Base-by-base conservation (phyloP, 73 alveolate species). In the Paramecium tetraurelia region DNA sequence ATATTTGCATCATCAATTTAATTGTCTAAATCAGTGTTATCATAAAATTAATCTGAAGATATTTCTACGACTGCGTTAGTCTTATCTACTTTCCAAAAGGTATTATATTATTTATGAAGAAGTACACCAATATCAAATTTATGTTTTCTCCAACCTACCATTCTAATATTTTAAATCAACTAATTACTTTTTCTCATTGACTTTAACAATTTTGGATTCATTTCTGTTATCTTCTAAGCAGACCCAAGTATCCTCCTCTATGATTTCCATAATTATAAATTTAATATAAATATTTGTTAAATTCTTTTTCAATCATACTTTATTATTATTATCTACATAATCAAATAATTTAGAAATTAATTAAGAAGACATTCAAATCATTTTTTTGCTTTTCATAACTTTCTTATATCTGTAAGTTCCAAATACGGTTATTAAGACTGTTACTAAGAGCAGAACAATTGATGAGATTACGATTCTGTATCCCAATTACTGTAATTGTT, bases 101-200 rank as follows among this genome's bases (percentile, higher is more conserved):
- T 72, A 72, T 72, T 72, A 38, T 72, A 72, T 16, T 72, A 8
- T 72, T 72, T 72, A 20, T 72, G 59, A 72, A 72, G 57, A 33
- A 72, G 7, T 7, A 36, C 86, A 35, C 59, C 57, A 72, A 72
- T 20, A 72, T 72, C 86, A 72, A 72, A 72, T 72, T 72, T 72
- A 14, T 72, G 59, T 40, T 72, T 72, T 72, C 86, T 72, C 86
- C 86, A 72, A 72, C 8, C n/a, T 35, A 72, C 35, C 33, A 40
- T 72, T 72, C 86, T 72, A 33, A 27, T 63, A 63, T 27, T 63
- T 63, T 22, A 22, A 7, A 9, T 14, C n/a, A 22, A 48, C 2
- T 14, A 29, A 7, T 16, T 63, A 63, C 84, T 63, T 63, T 63
- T 63, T 63, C 46, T 63, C 84, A 63, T 7, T 18, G 9, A 24